phyloP scores from a whole-genome alignment of 768 basidiomycete genomes.

The Termitomyces sp. region DNA sequence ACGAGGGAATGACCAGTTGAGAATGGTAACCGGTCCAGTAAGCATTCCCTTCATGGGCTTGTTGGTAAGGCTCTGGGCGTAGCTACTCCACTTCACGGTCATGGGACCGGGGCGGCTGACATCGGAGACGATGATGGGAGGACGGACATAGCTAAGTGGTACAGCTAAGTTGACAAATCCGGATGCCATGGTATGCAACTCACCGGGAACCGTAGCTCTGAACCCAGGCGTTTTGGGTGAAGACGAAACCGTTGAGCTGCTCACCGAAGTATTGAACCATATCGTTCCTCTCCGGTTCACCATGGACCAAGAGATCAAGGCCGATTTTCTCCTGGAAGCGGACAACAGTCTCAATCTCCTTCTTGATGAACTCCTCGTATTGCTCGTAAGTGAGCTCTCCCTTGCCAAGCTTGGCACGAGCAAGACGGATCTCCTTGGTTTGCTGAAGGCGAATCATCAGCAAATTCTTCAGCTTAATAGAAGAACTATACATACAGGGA shows the following conservation, averaged over 20 bases:
- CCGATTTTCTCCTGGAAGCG: slow-evolving; percentile 96
- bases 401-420: slow-evolving; percentile 94
- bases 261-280: slow-evolving; percentile 99
- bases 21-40: slow-evolving; percentile 95
- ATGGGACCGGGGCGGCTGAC: slow-evolving; percentile 91
- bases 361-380: slow-evolving; percentile 98
- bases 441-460: slow-evolving; percentile 49
- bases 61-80: slow-evolving; percentile 91
- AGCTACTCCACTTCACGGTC: slow-evolving; percentile 96
- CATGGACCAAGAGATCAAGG: slow-evolving; percentile 96
- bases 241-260: slow-evolving; percentile 90
- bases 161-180: background rate
- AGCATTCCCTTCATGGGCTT: slow-evolving; percentile 99
- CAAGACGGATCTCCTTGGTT: slow-evolving; percentile 98
- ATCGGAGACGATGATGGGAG: slow-evolving; percentile 97
- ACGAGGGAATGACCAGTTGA: slow-evolving; percentile 99
- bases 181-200: slow-evolving; percentile 21
- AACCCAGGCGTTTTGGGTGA: slow-evolving; percentile 99
- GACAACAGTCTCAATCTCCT: slow-evolving; percentile 92
- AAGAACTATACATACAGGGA: slow-evolving; percentile 64
- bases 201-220: slow-evolving; percentile 98
- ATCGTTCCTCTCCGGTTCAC: slow-evolving; percentile 98
- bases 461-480: slow-evolving; percentile 2
- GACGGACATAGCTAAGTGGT: slow-evolving; percentile 80
- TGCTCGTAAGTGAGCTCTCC: slow-evolving; percentile 80